Conservation (phyloP, 371 early-diverging fungal species). For the Circinella minor region DNA sequence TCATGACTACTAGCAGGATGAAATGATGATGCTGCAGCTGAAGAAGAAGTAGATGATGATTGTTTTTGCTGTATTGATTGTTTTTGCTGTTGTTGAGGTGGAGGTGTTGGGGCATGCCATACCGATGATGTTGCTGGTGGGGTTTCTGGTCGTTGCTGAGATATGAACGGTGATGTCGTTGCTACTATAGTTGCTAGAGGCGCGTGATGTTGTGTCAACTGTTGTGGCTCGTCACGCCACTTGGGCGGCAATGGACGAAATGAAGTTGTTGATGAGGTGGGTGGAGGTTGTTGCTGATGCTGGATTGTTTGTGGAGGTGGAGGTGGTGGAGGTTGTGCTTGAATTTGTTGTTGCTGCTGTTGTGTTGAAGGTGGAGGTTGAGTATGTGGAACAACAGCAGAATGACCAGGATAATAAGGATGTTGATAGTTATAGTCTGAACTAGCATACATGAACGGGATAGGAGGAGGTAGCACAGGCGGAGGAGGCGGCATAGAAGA, state of each 20-base stretch:
- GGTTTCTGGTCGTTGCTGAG: slow-evolving; percentile 5
- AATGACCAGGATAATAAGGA: slow-evolving; percentile 4
- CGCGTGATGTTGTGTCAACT: slow-evolving; percentile 4
- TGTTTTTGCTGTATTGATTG: background rate
- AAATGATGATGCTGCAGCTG: slow-evolving; percentile 3
- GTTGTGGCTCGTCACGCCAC: slow-evolving; percentile 14
- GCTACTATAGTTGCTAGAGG: slow-evolving; percentile 14
- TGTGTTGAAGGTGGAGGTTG: background rate
- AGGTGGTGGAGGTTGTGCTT: slow-evolving; percentile 3
- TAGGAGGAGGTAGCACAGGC: slow-evolving; percentile 16
- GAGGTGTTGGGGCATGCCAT: slow-evolving; percentile 17
- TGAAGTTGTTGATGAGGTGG: background rate
- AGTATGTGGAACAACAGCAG: background rate
- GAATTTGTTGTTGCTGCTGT: background rate
- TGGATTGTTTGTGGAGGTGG: background rate
- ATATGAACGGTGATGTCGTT: background rate
- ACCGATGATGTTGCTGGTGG: slow-evolving; percentile 14
- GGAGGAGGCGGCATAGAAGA: slow-evolving; percentile 9
- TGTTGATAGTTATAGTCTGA: slow-evolving; percentile 9
- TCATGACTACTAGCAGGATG: slow-evolving; percentile 9
- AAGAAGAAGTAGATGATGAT: slow-evolving; percentile 12
- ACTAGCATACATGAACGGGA: slow-evolving; percentile 11
- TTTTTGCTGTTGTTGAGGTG: slow-evolving; percentile 4
- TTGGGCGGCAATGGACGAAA: slow-evolving; percentile 18
- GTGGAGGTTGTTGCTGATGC: background rate